phyloP scores from a whole-genome alignment of 1,284 basidiomycete genomes.

The Taiwanofungus camphoratus region DNA sequence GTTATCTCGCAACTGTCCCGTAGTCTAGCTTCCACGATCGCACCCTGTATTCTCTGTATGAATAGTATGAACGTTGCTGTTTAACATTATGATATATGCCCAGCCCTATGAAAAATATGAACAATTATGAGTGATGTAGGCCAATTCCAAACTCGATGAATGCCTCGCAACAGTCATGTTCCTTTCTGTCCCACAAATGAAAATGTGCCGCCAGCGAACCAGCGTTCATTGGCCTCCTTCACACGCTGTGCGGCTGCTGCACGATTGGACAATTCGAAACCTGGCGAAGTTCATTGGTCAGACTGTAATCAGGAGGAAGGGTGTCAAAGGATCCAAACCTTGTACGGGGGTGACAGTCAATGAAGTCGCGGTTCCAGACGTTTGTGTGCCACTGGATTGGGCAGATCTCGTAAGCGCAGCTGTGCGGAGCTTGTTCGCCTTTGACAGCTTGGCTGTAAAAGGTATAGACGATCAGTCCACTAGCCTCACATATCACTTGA shows the following conservation, averaged over 20 bases:
- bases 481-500: constrained; percentile 3
- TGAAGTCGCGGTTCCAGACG: constrained; percentile 86
- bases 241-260: constrained; percentile 73
- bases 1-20: not conserved
- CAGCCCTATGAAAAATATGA: not conserved
- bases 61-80: not conserved
- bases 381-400: constrained; percentile 48
- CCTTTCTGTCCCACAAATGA: constrained; percentile 74
- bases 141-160: too few species aligned
- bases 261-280: constrained; percentile 87
- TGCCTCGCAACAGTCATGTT: constrained; percentile 7
- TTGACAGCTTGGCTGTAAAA: constrained; percentile 81
- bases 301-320: not conserved
- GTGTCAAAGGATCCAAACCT: constrained; percentile 41
- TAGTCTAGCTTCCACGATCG: not conserved
- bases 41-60: constrained; percentile 2
- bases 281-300: constrained; percentile 30
- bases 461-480: constrained; percentile 4
- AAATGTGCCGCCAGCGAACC: constrained; percentile 86
- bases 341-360: constrained; percentile 95
- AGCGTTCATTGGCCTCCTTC: constrained; percentile 88
- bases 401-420: constrained; percentile 75
- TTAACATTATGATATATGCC: not conserved
- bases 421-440: constrained; percentile 89
- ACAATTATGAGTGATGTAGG: not conserved